A percentile compares a stretch with the other conserved stretches of the same genome.
Conservation (phyloP, 75 land plant genomes). For the Azolla pinnata region DNA sequence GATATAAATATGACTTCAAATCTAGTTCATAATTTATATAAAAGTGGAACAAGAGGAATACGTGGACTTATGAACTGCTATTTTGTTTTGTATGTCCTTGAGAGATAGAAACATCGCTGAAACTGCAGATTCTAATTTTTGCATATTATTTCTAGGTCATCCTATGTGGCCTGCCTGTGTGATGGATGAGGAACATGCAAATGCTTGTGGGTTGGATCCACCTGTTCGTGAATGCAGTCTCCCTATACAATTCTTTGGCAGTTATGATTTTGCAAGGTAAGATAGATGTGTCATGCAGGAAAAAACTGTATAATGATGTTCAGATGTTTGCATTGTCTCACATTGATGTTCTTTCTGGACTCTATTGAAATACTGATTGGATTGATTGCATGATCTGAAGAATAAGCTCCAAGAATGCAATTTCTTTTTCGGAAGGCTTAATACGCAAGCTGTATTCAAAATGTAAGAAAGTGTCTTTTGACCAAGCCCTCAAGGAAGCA, state of each 20-base stretch:
- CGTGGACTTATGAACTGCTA: no score
- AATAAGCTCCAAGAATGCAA: constrained; percentile 48
- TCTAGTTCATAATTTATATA: no score
- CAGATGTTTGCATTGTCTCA: not conserved
- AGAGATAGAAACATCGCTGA: no score
- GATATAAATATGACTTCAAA: no score
- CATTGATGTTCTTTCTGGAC: no score
- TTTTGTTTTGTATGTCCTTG: no score
- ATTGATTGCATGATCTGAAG: constrained; percentile 23
- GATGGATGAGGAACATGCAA: constrained; percentile 60
- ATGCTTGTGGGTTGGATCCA: constrained; percentile 41
- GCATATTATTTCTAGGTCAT: constrained; percentile 51
- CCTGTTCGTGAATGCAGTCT: constrained; percentile 31
- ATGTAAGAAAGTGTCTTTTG: constrained; percentile 55
- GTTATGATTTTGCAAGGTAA: constrained; percentile 89
- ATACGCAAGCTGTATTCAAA: constrained; percentile 53
- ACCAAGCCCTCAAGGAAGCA: constrained; percentile 61
- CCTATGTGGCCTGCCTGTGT: constrained; percentile 96
- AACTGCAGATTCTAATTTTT: no score
- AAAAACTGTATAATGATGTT: no score
- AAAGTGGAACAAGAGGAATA: no score
- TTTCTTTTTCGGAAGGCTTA: constrained; percentile 65
- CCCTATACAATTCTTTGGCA: constrained; percentile 88
- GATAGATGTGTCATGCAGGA: no score
- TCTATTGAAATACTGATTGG: not conserved